Evolutionary conservation across 805 yeast genomes (phyloP).

Genomic region (Saturnispora besseyi): DNA sequence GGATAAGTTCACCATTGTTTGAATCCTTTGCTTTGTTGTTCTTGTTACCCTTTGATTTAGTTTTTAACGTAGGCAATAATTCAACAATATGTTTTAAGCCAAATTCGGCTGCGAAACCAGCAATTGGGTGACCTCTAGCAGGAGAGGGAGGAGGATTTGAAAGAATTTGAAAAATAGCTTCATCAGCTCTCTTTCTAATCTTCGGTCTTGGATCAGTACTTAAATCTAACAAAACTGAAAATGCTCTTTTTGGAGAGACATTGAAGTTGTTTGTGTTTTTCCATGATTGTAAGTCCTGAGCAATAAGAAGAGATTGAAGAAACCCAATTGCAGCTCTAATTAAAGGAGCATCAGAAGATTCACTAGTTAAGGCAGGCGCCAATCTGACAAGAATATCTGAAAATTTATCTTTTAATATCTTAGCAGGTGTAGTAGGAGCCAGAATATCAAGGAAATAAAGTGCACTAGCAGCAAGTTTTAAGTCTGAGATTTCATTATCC

Average conservation of each 20-base stretch:
- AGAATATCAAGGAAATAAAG: conserved; percentile 76
- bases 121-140: conserved; percentile 66
- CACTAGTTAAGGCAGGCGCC: conserved; percentile 69
- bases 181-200: conserved; percentile 90
- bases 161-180: conserved; percentile 64
- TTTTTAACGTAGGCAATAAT: conserved; percentile 32
- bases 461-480: conserved; percentile 60
- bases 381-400: conserved; percentile 68
- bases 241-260: conserved; percentile 72
- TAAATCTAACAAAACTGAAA: conserved; percentile 67
- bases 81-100: conserved; percentile 48
- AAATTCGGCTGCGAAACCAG: conserved; percentile 59
- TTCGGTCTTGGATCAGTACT: conserved; percentile 88
- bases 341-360: conserved; percentile 68
- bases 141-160: conserved; percentile 64
- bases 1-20: conserved; percentile 52
- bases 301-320: conserved; percentile 65
- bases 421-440: conserved; percentile 62
- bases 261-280: conserved; percentile 38
- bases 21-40: conserved; percentile 42
- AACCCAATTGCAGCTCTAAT: conserved; percentile 80
- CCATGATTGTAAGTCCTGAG: conserved; percentile 83
- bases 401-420: conserved; percentile 64
- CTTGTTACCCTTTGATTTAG: conserved; percentile 9
- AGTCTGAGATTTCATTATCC: conserved; percentile 46